These are phyloP conservation scores for Tricholoma matsutake DNA, from an alignment of 768 basidiomycete genomes.

Conservation along the genomic window DNA sequence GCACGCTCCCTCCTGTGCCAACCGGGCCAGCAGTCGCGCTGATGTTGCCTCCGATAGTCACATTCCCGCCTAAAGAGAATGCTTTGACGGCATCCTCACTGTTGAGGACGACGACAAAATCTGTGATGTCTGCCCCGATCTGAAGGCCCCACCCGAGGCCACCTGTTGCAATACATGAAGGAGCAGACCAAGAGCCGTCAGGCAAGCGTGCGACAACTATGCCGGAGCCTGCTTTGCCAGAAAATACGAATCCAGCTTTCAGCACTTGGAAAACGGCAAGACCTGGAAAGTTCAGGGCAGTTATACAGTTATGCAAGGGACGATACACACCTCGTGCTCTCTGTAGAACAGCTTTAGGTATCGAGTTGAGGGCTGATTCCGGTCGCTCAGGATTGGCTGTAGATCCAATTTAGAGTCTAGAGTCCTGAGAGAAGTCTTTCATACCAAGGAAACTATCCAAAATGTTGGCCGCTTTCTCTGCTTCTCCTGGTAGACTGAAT, in stretches of 20 bases:
- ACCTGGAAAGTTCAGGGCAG: conserved; percentile 42
- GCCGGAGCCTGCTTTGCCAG: conserved; percentile 91
- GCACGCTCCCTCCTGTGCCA: conserved; percentile 89
- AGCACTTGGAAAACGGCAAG: conserved; percentile 94
- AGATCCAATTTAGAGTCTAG: conserved; percentile 5
- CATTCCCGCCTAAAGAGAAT: conserved; percentile 93
- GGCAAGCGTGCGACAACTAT: conserved; percentile 89
- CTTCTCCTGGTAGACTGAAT: conserved; percentile 89
- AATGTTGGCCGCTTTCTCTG: conserved; percentile 92
- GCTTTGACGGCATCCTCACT: conserved; percentile 94
- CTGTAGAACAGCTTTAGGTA: conserved; percentile 90
- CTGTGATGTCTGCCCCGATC: conserved; percentile 92
- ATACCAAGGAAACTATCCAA: conserved; percentile 88
- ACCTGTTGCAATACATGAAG: conserved; percentile 94
- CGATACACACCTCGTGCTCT: conserved; percentile 70
- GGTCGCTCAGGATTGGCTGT: conserved; percentile 85
- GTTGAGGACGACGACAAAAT: conserved; percentile 97
- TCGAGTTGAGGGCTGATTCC: conserved; percentile 87
- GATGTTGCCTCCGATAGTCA: conserved; percentile 91
- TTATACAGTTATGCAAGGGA: neutral
- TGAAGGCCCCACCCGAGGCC: conserved; percentile 95
- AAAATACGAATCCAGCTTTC: conserved; percentile 93
- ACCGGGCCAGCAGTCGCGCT: conserved; percentile 88
- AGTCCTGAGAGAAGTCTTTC: conserved; percentile 2
- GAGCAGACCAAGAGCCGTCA: conserved; percentile 96